Percentiles rank a stretch among this genome's conserved stretches.
Conservation (phyloP, 2,329 filamentous ascomycete species). For the Fusarium compactum region DNA sequence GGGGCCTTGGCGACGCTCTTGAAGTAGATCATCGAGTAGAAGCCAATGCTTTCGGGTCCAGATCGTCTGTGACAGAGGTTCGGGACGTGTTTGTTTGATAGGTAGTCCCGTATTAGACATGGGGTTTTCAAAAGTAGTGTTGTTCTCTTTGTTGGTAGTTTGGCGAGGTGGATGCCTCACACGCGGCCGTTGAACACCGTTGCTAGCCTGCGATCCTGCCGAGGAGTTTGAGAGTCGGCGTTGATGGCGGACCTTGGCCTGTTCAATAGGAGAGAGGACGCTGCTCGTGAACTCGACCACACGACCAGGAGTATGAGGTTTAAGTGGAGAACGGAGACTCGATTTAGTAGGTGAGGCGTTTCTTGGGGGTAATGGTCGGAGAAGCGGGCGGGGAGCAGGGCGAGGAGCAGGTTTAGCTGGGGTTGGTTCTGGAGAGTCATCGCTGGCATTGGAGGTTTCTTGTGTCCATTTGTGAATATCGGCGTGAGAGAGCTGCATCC, state of each 20-base stretch:
- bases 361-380: constrained; percentile 63
- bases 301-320: constrained; percentile 68
- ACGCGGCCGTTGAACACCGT: constrained; percentile 24
- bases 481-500: constrained; percentile 57
- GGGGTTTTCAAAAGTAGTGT: constrained; percentile 43
- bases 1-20: constrained; percentile 59
- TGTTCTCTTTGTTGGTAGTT: constrained; percentile 53
- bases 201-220: constrained; percentile 29
- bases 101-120: constrained; percentile 47
- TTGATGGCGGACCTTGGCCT: constrained; percentile 53
- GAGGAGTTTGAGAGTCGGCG: constrained; percentile 47
- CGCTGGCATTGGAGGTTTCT: constrained; percentile 54
- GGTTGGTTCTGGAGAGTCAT: constrained; percentile 51
- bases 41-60: constrained; percentile 68
- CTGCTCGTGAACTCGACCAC: constrained; percentile 69
- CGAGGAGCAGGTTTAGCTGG: constrained; percentile 1
- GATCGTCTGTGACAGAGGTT: constrained; percentile 55
- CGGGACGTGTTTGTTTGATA: constrained; percentile 28
- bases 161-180: constrained; percentile 19
- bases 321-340: constrained; percentile 67
- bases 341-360: constrained; percentile 69
- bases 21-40: constrained; percentile 63
- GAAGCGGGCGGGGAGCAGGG: constrained; percentile 53
- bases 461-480: constrained; percentile 59
- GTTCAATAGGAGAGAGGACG: constrained; percentile 60